Evolutionary conservation across 179 eudicot species (phyloP), one percentile per base, ranked within the genome.

Genomic region (Beta corolliflora): DNA sequence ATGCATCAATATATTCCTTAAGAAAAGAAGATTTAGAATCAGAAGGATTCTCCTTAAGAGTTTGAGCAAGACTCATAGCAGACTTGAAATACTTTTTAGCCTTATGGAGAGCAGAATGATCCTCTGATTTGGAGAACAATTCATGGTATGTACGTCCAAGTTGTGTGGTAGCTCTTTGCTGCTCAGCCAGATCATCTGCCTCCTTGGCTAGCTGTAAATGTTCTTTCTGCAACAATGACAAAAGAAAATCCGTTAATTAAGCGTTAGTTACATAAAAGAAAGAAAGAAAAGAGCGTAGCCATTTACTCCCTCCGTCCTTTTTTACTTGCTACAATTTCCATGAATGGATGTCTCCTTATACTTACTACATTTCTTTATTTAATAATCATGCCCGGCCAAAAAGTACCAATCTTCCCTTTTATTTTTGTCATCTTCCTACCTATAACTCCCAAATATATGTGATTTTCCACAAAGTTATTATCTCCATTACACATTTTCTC

Each of bases 111-210:
- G 97, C 88, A 65, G 81, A 81, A 76, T 89, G 91, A 83, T 84
- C 91, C 16, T 94, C 92, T 13, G 90, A 83, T 76, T 86, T 91
- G 54, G 86, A 55, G 72, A 94, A 94, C 85, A 94, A 82, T 85
- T 94, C 98, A 80, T 96, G 92, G 88, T 96, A 96, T 52, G 98
- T 92, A 84, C 99, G 92, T 63, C 96, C 99, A 79, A 96, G 96
- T 88, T 96, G 99, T 52, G 99, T 96, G 86, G 85, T 83, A 36
- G 99, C 99, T 91, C 99, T 87, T 88, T 96, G 99, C 82, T 96
- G 98, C 92, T 96, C 99, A 83, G 88, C 85, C 31, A 90, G 87
- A 82, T 94, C 97, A 80, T 87, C 82, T 68, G 85, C 85, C 54
- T 90, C 91, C 82, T 89, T 89, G 68, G 99, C 99, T 54, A 93